Evolutionary conservation across 2,329 filamentous ascomycete genomes (phyloP), one percentile per base, ranked within the genome.

Genomic region (Hysterium pulicare): DNA sequence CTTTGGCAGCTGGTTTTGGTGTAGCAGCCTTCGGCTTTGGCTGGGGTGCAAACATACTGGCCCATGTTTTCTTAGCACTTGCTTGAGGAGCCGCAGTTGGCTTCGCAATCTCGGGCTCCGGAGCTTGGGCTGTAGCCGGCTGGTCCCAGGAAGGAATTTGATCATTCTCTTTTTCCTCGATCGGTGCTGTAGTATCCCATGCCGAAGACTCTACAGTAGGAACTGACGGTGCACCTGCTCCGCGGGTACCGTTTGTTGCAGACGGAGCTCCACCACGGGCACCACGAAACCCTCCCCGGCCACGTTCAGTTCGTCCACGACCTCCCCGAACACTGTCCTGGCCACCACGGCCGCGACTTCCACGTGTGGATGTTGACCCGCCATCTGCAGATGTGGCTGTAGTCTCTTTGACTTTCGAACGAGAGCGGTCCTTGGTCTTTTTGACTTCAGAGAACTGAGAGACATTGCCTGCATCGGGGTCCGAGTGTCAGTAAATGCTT

Each of bases 371-470:
- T 22, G 24, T 54, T 49, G 19, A 4, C 15, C 38, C 33, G 32
- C 40, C 31, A 41, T 76, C 75, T 46, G 77, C 68, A 44, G 78
- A 71, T 46, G 75, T 70, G 49, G 75, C 69, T 41, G 70, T 55
- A 42, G 77, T 68, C 41, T 87, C 81, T 69, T 86, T 86, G 48
- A 76, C 74, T 78, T 90, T 91, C 54, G 83, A 77, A 68, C 83
- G 82, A 58, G 82, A 72, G 53, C 79, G 75, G 57, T 86, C 81
- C 75, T 90, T 90, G 74, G 85, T 85, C 61, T 81, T 79, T 55
- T 84, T 85, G 54, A 93, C 87, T 67, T 91, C 86, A 57, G 83
- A 84, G 81, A 89, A 93, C 73, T 90, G 86, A 51, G 87, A 83
- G 59, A 90, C 84, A 53, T 81, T 79, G 60, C 87, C 87, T 90